A percentile compares a stretch with the other conserved stretches of the same genome.
phyloP scores from a whole-genome alignment of 1,139 yeast species.

The Nakaseomyces delphensis region DNA sequence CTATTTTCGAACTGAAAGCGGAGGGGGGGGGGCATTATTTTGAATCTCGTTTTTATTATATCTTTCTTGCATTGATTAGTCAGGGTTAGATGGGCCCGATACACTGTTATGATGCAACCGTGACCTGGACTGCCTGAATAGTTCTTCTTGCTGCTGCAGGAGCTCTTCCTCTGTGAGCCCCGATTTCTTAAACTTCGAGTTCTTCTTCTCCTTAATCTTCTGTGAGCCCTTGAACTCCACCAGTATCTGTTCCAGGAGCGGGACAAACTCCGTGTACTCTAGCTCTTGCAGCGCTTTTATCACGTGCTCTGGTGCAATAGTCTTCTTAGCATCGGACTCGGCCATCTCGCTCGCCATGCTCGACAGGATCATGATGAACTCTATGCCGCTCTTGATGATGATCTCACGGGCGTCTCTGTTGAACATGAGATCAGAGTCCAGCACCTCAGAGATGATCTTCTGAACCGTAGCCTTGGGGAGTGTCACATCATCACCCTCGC shows the following conservation, averaged over 20 bases:
- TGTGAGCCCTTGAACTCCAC: slow-evolving; percentile 81
- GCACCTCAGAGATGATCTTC: slow-evolving; percentile 81
- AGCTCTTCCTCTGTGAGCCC: slow-evolving; percentile 90
- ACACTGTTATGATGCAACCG: slow-evolving; percentile 44
- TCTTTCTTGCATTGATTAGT: background rate
- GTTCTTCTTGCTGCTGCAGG: slow-evolving; percentile 82
- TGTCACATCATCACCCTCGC: slow-evolving; percentile 23
- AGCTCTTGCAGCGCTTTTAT: slow-evolving; percentile 80
- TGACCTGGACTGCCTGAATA: slow-evolving; percentile 82
- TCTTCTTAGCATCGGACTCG: slow-evolving; percentile 90
- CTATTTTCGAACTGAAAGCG: background rate
- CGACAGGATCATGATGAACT: slow-evolving; percentile 87
- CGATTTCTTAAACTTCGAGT: slow-evolving; percentile 85
- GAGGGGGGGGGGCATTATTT: background rate
- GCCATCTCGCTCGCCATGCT: slow-evolving; percentile 95
- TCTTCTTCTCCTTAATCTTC: slow-evolving; percentile 84
- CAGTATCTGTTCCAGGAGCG: slow-evolving; percentile 70
- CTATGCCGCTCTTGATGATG: slow-evolving; percentile 90
- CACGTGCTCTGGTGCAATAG: slow-evolving; percentile 95
- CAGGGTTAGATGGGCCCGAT: slow-evolving; percentile 12
- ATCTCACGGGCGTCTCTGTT: slow-evolving; percentile 94
- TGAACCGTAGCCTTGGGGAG: slow-evolving; percentile 70
- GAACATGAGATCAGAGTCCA: slow-evolving; percentile 72
- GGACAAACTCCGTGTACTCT: slow-evolving; percentile 80
- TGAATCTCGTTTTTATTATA: background rate